Percentiles rank a stretch among this genome's conserved stretches.
Conservation (phyloP, 805 yeast species). For the Metschnikowia amazonensis region DNA sequence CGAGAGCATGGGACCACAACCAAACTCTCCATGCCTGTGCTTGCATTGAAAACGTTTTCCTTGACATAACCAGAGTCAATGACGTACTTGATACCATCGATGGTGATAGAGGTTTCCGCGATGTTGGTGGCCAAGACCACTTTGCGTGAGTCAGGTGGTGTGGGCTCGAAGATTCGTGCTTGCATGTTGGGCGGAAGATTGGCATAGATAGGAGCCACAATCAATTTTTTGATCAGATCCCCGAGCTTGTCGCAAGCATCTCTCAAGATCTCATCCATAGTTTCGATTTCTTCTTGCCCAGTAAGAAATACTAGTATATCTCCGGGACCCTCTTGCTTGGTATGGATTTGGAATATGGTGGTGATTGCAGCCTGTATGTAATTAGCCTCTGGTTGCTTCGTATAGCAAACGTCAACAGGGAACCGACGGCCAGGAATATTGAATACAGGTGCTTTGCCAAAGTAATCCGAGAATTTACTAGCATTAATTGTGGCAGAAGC, state of each 20-base stretch:
- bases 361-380: conserved; percentile 86
- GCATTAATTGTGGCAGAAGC: conserved; percentile 97
- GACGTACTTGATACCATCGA: conserved; percentile 41
- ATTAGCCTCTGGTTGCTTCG: conserved; percentile 85
- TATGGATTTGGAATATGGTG: conserved; percentile 83
- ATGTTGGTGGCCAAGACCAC: conserved; percentile 94
- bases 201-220: conserved; percentile 86
- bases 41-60: conserved; percentile 40
- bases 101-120: conserved; percentile 51
- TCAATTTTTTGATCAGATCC: conserved; percentile 52
- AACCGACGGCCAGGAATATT: conserved; percentile 90
- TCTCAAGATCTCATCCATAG: conserved; percentile 63
- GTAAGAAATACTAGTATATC: conserved; percentile 89
- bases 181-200: conserved; percentile 86
- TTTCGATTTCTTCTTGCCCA: conserved; percentile 95
- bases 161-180: conserved; percentile 75
- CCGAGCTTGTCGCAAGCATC: conserved; percentile 68
- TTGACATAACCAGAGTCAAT: conserved; percentile 46
- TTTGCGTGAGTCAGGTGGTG: conserved; percentile 75
- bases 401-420: conserved; percentile 83
- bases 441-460: conserved; percentile 79
- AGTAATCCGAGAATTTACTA: conserved; percentile 75
- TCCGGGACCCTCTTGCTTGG: conserved; percentile 60
- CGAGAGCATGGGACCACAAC: conserved; percentile 44
- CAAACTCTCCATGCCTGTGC: conserved; percentile 44